Conservation (phyloP, 371 early-diverging fungal species). For the Zychaea mexicana region DNA sequence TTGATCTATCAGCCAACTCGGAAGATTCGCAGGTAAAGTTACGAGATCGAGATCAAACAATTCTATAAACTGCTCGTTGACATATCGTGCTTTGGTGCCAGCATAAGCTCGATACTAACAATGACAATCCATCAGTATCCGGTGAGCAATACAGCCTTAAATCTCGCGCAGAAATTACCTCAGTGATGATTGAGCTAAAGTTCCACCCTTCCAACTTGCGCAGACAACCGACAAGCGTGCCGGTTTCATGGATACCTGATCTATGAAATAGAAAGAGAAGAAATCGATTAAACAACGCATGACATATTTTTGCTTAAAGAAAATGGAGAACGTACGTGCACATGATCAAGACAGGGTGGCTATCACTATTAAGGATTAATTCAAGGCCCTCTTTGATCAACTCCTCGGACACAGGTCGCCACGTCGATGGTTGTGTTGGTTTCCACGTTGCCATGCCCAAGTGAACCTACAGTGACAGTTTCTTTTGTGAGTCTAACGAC, state of each 20-base stretch:
- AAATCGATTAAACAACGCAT: neutral
- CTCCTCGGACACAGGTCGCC: conserved; percentile 95
- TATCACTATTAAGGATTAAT: conserved; percentile 71
- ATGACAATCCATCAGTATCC: too few species aligned
- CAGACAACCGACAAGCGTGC: conserved; percentile 89
- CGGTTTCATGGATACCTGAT: conserved; percentile 80
- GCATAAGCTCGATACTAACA: conserved; percentile 86
- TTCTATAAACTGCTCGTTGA: conserved; percentile 95
- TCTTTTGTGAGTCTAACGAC: neutral
- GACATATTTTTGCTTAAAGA: too few species aligned
- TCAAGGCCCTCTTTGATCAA: conserved; percentile 92
- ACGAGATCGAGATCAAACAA: conserved; percentile 92
- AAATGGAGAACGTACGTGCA: conserved; percentile 73
- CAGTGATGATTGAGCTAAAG: conserved; percentile 93
- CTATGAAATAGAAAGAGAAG: conserved; percentile 21
- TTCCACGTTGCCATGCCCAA: conserved; percentile 68
- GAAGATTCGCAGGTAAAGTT: conserved; percentile 76
- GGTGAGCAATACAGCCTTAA: too few species aligned
- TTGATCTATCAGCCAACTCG: conserved; percentile 79
- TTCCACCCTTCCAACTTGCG: conserved; percentile 94
- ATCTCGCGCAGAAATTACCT: too few species aligned
- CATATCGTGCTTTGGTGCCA: conserved; percentile 82
- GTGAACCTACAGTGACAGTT: conserved; percentile 46
- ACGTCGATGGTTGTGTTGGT: conserved; percentile 58
- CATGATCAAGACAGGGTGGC: conserved; percentile 87